Percentiles rank a stretch among this genome's conserved stretches.
Conservation (phyloP, 257 asterid species). For the Penstemon barbatus region DNA sequence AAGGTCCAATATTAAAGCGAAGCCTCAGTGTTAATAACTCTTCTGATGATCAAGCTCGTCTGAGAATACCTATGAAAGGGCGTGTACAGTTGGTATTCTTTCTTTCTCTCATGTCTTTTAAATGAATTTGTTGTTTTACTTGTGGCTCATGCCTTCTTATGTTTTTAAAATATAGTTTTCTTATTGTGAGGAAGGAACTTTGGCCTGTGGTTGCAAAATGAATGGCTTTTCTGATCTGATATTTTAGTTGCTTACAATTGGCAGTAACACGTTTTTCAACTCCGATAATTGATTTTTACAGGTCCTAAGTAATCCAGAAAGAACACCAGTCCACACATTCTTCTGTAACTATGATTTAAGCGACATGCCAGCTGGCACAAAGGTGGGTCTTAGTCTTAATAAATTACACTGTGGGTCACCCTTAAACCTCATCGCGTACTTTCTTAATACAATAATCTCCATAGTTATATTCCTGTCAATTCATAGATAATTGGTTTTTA, state of each 20-base stretch:
- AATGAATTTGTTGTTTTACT: neutral
- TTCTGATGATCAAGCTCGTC: conserved; percentile 52
- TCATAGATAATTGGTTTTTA: neutral
- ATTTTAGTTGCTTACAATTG: conserved; percentile 8
- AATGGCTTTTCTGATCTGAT: conserved; percentile 8
- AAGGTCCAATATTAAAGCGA: conserved; percentile 62
- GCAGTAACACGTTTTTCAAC: neutral
- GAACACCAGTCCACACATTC: conserved; percentile 90
- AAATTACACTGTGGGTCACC: neutral
- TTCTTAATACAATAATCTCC: neutral
- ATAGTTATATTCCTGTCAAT: neutral
- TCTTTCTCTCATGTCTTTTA: conserved; percentile 19
- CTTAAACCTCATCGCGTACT: neutral
- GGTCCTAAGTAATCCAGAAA: conserved; percentile 95
- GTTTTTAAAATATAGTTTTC: neutral
- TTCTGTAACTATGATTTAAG: conserved; percentile 85
- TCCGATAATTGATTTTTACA: conserved; percentile 35
- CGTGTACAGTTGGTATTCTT: conserved; percentile 75
- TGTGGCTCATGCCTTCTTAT: neutral
- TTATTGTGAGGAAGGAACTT: neutral
- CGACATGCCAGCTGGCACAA: conserved; percentile 95
- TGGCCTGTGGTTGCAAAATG: conserved; percentile 19
- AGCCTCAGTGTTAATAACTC: conserved; percentile 68
- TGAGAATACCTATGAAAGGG: conserved; percentile 87
- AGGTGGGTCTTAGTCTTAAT: conserved; percentile 47